Base-by-base conservation (phyloP, 768 basidiomycete species). In the Hypholoma fasciculare region DNA sequence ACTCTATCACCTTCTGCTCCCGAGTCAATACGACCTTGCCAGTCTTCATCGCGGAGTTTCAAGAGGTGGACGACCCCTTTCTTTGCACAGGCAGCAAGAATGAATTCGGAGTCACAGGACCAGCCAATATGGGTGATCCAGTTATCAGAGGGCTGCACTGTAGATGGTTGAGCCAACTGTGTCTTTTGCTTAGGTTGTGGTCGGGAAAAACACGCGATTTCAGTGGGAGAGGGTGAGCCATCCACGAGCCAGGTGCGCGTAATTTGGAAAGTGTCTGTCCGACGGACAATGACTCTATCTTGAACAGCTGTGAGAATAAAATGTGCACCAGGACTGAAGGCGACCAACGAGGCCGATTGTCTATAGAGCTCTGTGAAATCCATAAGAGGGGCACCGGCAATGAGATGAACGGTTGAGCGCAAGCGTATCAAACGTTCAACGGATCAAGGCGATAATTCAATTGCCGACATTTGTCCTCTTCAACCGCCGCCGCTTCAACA, bases 331-430 rank as follows among this genome's bases (percentile, higher is more conserved):
- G 92, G 88, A 64, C 94, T 96, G 76, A 94, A 95, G 16, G 79
- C 70, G 59, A 92, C 90, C 43, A 92, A 82, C n/a, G 73, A 80
- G 7, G 76, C 72, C 5, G 90, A 82, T 49, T 92, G 91, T 61
- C 82, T 83, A 79, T 93, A 94, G 61, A 90, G 80, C 69, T 94
- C 90, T 17, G 92, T 94, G 67, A 94, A 94, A 72, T 94, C 92
- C 90, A 92, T 92, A 19, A 17, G 30, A 34, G 6, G 9, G 30
- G 30, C 30, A 34, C 30, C 9, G 6, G 30, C 30, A 34, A 34
- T 34, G 30, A 34, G 36, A 48, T 36, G 38, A n/a, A 34, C 23
- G n/a, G n/a, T n/a, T n/a, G n/a, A n/a, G n/a, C n/a, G n/a, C n/a
- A 17, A 49, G 49, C 8, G 50, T 26, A 49, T 40, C 49, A 57